Evolutionary conservation across 2,329 filamentous ascomycete genomes (phyloP).

Genomic region (Penicillium fuscoglaucum): DNA sequence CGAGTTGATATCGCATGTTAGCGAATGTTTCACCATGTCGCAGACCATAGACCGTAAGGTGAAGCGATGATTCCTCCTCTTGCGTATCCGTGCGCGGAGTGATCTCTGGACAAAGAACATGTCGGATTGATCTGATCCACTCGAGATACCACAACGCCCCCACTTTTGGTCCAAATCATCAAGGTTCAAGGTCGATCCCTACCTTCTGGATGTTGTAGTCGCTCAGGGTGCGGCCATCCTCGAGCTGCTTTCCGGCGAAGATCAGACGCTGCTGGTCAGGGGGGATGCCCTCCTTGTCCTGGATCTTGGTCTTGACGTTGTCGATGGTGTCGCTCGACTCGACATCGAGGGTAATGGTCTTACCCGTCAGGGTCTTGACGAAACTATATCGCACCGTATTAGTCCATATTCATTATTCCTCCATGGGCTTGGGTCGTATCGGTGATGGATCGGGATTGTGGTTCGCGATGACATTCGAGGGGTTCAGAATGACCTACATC

Average conservation of each 20-base stretch:
- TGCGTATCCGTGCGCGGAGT: constrained; percentile 8
- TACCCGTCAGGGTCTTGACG: constrained; percentile 99
- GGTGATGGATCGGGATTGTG: constrained; percentile 21
- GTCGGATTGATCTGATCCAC: constrained; percentile 4
- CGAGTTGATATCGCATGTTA: constrained; percentile 32
- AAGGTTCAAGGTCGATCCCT: constrained; percentile 40
- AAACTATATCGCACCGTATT: constrained; percentile 63
- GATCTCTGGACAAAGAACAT: neutral
- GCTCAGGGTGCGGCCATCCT: constrained; percentile 93
- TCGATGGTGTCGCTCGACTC: constrained; percentile 99
- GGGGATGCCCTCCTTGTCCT: constrained; percentile 99
- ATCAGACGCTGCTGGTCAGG: constrained; percentile 98
- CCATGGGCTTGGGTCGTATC: constrained; percentile 20
- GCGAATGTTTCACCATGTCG: constrained; percentile 21
- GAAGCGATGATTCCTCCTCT: constrained; percentile 10
- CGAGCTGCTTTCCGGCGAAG: constrained; percentile 98
- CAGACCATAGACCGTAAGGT: neutral
- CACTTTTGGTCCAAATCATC: constrained; percentile 9
- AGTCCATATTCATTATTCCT: constrained; percentile 22
- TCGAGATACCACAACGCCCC: constrained; percentile 8
- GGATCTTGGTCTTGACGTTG: constrained; percentile 99
- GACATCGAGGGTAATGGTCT: constrained; percentile 99
- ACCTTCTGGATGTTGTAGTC: constrained; percentile 99
- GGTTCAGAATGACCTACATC: constrained; percentile 67
- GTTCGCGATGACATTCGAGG: constrained; percentile 29